These are phyloP conservation scores for Vaccinium corymbosum DNA, from an alignment of 148 eudicot species.

Conservation along the genomic window DNA sequence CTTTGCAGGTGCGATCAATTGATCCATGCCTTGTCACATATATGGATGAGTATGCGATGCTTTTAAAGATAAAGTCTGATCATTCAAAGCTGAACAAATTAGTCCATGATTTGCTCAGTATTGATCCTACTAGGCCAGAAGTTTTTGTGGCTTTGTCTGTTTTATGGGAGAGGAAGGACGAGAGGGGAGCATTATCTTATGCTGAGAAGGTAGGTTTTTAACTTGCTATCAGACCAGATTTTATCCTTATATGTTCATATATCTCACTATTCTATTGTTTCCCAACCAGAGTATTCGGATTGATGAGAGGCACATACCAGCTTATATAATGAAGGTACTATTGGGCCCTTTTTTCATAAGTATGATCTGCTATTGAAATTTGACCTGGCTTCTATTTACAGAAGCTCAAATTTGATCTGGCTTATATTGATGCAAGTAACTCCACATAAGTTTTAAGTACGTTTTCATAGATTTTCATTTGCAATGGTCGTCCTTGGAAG, in stretches of 20 bases:
- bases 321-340: slow-evolving; percentile 84
- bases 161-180: slow-evolving; percentile 92
- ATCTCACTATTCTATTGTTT: slow-evolving; percentile 12
- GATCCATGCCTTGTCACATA: slow-evolving; percentile 80
- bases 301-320: slow-evolving; percentile 93
- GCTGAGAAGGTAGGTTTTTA: slow-evolving; percentile 65
- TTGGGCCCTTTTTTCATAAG: not conserved
- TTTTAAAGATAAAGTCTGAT: slow-evolving; percentile 78
- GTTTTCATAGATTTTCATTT: not conserved
- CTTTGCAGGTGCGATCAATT: slow-evolving; percentile 71
- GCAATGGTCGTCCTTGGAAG: not conserved
- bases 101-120: slow-evolving; percentile 80
- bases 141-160: slow-evolving; percentile 90
- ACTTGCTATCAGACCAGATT: slow-evolving; percentile 6
- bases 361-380: not conserved
- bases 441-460: not conserved
- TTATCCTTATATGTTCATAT: not conserved
- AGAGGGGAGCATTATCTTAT: slow-evolving; percentile 78
- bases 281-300: slow-evolving; percentile 73
- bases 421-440: not conserved
- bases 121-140: slow-evolving; percentile 87
- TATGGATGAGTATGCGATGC: slow-evolving; percentile 99
- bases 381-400: not conserved
- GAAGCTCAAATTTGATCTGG: not conserved
- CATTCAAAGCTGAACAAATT: slow-evolving; percentile 75